phyloP scores from a whole-genome alignment of 2,329 filamentous ascomycete genomes.

The Talaromyces sp. region DNA sequence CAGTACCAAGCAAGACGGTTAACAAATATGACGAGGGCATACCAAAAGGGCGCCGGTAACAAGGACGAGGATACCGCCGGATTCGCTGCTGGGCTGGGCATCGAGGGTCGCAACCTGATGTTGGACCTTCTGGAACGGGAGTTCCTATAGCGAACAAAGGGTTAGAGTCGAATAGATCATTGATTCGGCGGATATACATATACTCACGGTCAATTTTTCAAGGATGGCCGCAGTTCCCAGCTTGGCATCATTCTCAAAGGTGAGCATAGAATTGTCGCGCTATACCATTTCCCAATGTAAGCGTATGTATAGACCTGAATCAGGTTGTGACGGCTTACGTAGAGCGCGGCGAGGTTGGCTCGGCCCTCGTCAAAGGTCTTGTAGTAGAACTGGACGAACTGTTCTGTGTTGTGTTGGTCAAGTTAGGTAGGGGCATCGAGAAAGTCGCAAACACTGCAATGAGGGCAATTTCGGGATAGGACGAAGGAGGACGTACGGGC shows the following conservation, averaged over 20 bases:
- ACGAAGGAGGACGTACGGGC: slow-evolving; percentile 10
- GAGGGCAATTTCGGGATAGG: neutral
- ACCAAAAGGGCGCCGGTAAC: slow-evolving; percentile 84
- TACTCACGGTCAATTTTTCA: slow-evolving; percentile 72
- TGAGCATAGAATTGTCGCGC: slow-evolving; percentile 84
- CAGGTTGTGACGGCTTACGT: slow-evolving; percentile 56
- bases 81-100: slow-evolving; percentile 67
- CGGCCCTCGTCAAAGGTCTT: slow-evolving; percentile 74
- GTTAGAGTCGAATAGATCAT: neutral
- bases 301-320: neutral
- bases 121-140: slow-evolving; percentile 76
- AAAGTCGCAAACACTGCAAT: slow-evolving; percentile 1
- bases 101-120: slow-evolving; percentile 75
- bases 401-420: slow-evolving; percentile 50
- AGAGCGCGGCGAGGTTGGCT: slow-evolving; percentile 61
- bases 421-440: neutral
- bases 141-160: slow-evolving; percentile 47
- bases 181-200: neutral
- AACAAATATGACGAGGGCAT: slow-evolving; percentile 30
- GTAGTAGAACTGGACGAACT: slow-evolving; percentile 92
- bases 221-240: slow-evolving; percentile 63
- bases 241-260: slow-evolving; percentile 70
- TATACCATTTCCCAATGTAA: slow-evolving; percentile 35
- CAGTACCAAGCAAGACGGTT: neutral
- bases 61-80: slow-evolving; percentile 72